Evolutionary conservation across 768 basidiomycete genomes (phyloP).

Genomic region (Hydnomerulius pinastri): DNA sequence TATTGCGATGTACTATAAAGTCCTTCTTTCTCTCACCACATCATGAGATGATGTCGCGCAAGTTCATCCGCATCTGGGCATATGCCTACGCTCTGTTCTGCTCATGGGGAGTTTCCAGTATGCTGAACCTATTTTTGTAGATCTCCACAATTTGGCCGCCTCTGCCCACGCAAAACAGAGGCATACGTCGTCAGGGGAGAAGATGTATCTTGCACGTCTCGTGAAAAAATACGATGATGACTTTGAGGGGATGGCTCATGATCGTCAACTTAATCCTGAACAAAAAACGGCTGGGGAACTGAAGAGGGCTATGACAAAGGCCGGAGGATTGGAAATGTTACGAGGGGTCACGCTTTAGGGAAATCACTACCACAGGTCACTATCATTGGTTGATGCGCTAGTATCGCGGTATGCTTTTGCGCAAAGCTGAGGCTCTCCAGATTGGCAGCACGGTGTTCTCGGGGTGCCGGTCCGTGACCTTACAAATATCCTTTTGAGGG

Average conservation of each 20-base stretch:
- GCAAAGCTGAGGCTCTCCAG: background rate
- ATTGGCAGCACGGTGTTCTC: constrained; percentile 5
- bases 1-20: too few species aligned
- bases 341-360: background rate
- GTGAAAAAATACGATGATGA: constrained; percentile 72
- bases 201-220: constrained; percentile 63
- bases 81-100: background rate
- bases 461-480: constrained; percentile 11
- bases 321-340: constrained; percentile 44
- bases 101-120: background rate
- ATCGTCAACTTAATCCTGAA: constrained; percentile 75
- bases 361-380: constrained; percentile 1
- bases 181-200: constrained; percentile 70
- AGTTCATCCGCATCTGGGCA: too few species aligned
- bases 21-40: too few species aligned
- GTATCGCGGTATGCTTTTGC: too few species aligned
- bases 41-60: too few species aligned
- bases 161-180: constrained; percentile 50
- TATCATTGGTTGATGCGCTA: too few species aligned
- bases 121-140: constrained; percentile 40
- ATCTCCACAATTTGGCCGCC: constrained; percentile 63
- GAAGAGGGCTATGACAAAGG: constrained; percentile 58
- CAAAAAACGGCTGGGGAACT: constrained; percentile 87
- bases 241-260: constrained; percentile 73
- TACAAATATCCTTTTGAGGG: constrained; percentile 17